Base-by-base conservation (phyloP, 352 stramenopile species). In the Phytophthora quininea region DNA sequence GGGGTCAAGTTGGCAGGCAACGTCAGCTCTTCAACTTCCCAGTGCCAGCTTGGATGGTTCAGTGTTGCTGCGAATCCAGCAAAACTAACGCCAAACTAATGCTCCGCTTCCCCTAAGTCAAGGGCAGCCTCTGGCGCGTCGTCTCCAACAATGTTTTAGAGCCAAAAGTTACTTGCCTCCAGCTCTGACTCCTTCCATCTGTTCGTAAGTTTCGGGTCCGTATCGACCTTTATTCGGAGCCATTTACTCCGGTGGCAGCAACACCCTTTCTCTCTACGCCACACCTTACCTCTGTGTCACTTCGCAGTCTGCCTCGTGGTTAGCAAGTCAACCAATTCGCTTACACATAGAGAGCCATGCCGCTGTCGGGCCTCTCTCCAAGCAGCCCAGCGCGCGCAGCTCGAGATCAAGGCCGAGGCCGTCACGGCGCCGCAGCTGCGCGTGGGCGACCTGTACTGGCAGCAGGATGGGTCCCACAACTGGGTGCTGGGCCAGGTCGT, bases 371-470 rank as follows among this genome's bases (percentile, higher is more conserved):
- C 19, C 19, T 0, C 19, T 24, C 19, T 24, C 19, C 19, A 24
- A 24, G 19, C 58, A 67, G 29, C 52, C 40, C 48, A 29, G 35
- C 56, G 33, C 47, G 9, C 9, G 27, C 47, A 6, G 27, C 50
- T 72, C 14, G 58, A 66, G 38, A 38, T 58, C 19, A 66, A 69
- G 54, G 62, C 55, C 1, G 64, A 73, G 32, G 47, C 54, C 29
- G 55, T 69, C 7, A 52, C 65, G 4, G 54, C 52, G 14, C 47
- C 56, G 50, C 46, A 73, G 19, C 61, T 91, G 47, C 84, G 81
- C 54, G 73, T 95, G 6, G 88, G 88, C 40, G 88, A 93, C 12
- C 71, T 95, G 42, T 95, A 93, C 71, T 95, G 88, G 88, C 88
- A 86, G 42, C 82, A 93, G 50, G 77, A 91, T 15, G 85, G 84